Evolutionary conservation across 257 asterid genomes (phyloP), one percentile per base, ranked within the genome.

Genomic region (Capsicum baccatum): DNA sequence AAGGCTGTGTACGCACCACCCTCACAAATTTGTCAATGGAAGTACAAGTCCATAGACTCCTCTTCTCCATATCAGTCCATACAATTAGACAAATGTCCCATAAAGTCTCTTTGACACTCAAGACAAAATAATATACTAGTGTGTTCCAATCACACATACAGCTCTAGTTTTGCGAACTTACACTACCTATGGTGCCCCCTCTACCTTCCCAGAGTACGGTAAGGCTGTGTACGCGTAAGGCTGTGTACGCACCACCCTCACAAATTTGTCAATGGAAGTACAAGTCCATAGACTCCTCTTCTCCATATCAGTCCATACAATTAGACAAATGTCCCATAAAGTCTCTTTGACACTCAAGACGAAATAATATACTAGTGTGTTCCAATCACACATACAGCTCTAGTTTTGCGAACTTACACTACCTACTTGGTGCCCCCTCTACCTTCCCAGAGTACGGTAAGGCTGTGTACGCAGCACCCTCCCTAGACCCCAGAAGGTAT

Each of bases 81-180:
- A 80, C 15, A 80, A 39, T 37, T 39, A 37, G n/a, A 39, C 13
- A 17, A 19, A 56, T 58, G 37, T 80, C 56, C 13, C 16, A 35
- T 3, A n/a, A 58, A 21, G 21, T 6, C n/a, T 58, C 42, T n/a
- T 39, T n/a, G 19, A 37, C 3, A 58, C 66, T 35, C 71, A 1
- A 58, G 67, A 15, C n/a, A 44, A 79, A 42, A 79, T 44, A 79
- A 35, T 79, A 79, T 33, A 42, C 68, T 79, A 16, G 64, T 37
- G 26, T 48, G 4, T 52, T 17, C 52, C 70, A 79, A 58, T 58
- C 39, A 58, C 8, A 80, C n/a, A 39, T 80, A 47, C 11, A 47
- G 58, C 59, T 73, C 10, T 47, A 5, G 17, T 50, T n/a, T 10
- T 47, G 17, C 0, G 5, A 73, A 73, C 17, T 73, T 6, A 71